Percentiles rank a stretch among this genome's conserved stretches.
Evolutionary conservation across 2,329 filamentous ascomycete genomes (phyloP).

Genomic region (Calonectria hawksworthii): DNA sequence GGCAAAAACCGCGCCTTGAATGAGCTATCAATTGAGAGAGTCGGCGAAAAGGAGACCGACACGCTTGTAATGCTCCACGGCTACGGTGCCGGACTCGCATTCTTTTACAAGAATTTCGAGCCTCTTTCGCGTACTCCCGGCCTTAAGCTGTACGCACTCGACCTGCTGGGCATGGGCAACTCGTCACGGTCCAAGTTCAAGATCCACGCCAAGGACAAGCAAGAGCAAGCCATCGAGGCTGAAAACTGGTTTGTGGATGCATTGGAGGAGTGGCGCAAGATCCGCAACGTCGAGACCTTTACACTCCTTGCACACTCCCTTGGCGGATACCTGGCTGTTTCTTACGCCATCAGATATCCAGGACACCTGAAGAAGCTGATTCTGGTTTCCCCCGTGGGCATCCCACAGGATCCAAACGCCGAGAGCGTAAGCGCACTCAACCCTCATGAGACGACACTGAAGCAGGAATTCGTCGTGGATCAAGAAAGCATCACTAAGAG

Average conservation of each 20-base stretch:
- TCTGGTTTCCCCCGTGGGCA: conserved; percentile 93
- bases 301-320: conserved; percentile 94
- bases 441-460: conserved; percentile 78
- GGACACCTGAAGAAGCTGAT: conserved; percentile 98
- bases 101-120: conserved; percentile 99
- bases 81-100: conserved; percentile 96
- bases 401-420: conserved; percentile 94
- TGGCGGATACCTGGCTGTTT: conserved; percentile 94
- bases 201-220: conserved; percentile 83
- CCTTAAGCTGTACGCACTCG: conserved; percentile 93
- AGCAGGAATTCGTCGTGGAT: conserved; percentile 84
- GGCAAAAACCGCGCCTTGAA: conserved; percentile 92
- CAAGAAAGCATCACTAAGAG: conserved; percentile 67
- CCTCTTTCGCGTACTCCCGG: conserved; percentile 81
- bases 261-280: conserved; percentile 93
- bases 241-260: conserved; percentile 97
- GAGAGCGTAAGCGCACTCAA: conserved; percentile 85
- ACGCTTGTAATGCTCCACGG: conserved; percentile 97
- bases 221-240: conserved; percentile 86
- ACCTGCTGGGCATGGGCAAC: conserved; percentile 96
- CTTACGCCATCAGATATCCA: conserved; percentile 96
- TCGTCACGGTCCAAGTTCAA: conserved; percentile 86
- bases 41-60: conserved; percentile 73
- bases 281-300: conserved; percentile 91
- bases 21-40: conserved; percentile 70